Conservation (phyloP, 2,329 filamentous ascomycete genomes). For the Cordyceps farinosa region DNA sequence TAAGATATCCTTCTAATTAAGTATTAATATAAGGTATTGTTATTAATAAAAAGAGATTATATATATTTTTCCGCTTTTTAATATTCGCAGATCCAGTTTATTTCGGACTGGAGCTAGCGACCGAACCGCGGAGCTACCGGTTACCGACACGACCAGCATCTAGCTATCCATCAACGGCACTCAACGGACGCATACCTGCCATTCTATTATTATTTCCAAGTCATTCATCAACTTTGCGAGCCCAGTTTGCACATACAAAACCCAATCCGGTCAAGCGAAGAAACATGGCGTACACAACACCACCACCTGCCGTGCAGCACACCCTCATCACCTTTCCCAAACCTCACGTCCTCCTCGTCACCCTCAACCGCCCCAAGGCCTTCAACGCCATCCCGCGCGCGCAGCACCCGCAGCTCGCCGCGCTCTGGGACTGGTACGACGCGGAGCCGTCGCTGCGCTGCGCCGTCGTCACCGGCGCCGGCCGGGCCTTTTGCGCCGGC, state of each 20-base stretch:
- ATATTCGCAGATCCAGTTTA: too few relatives aligned
- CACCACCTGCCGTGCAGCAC: constrained; percentile 39
- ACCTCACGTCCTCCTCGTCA: constrained; percentile 55
- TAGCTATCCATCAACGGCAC: background rate
- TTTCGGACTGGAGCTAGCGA: background rate
- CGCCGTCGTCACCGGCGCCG: constrained; percentile 60
- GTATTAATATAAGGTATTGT: too few relatives aligned
- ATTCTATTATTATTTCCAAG: too few relatives aligned
- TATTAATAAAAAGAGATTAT: too few relatives aligned
- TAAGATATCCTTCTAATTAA: too few relatives aligned
- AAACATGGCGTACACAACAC: constrained; percentile 2
- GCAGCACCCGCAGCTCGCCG: constrained; percentile 47
- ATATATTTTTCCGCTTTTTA: too few relatives aligned
- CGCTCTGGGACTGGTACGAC: constrained; percentile 60
- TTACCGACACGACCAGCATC: constrained; percentile 1
- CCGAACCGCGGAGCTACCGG: constrained; percentile 1
- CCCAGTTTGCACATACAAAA: background rate
- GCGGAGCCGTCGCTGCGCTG: constrained; percentile 56
- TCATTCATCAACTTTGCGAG: background rate
- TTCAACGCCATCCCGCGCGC: constrained; percentile 55
- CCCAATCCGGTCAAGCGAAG: background rate
- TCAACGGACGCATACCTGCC: background rate
- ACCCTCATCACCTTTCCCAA: constrained; percentile 47
- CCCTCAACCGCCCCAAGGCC: constrained; percentile 54
- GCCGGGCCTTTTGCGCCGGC: constrained; percentile 64